These are phyloP conservation scores for Tolypocladium sp. DNA, from an alignment of 2,329 filamentous ascomycete genomes.

Conservation along the genomic window DNA sequence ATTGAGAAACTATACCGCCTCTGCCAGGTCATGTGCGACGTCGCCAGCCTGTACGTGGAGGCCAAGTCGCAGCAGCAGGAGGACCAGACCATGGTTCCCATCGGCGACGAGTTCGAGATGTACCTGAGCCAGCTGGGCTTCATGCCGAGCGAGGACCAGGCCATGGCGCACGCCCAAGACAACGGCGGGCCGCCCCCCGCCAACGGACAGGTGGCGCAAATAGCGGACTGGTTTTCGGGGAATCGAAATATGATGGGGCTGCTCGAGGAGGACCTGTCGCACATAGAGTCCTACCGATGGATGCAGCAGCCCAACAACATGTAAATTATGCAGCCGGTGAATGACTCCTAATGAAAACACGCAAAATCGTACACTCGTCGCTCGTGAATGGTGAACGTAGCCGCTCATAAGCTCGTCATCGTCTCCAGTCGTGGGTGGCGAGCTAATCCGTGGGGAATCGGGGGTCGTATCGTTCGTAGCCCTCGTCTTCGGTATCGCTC, in stretches of 20 bases:
- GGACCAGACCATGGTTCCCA: constrained; percentile 35
- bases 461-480: constrained; percentile 60
- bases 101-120: constrained; percentile 53
- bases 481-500: constrained; percentile 61
- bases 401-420: not conserved
- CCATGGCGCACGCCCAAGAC: constrained; percentile 13
- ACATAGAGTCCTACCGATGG: constrained; percentile 30
- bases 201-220: constrained; percentile 29
- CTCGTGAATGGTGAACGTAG: not conserved
- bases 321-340: not conserved
- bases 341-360: not conserved
- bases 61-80: constrained; percentile 42
- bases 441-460: constrained; percentile 45
- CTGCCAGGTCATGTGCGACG: constrained; percentile 51
- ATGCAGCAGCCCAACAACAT: constrained; percentile 11
- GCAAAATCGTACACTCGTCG: not conserved
- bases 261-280: constrained; percentile 50
- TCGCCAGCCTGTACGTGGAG: constrained; percentile 53
- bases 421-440: not conserved
- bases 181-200: constrained; percentile 10
- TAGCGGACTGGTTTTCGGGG: constrained; percentile 59
- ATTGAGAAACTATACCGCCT: constrained; percentile 53
- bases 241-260: constrained; percentile 57
- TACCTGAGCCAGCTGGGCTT: constrained; percentile 57
- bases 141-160: constrained; percentile 32